These are phyloP conservation scores for Ceratobasidium sp. DNA, from an alignment of 1,284 basidiomycete genomes.

Conservation along the genomic window DNA sequence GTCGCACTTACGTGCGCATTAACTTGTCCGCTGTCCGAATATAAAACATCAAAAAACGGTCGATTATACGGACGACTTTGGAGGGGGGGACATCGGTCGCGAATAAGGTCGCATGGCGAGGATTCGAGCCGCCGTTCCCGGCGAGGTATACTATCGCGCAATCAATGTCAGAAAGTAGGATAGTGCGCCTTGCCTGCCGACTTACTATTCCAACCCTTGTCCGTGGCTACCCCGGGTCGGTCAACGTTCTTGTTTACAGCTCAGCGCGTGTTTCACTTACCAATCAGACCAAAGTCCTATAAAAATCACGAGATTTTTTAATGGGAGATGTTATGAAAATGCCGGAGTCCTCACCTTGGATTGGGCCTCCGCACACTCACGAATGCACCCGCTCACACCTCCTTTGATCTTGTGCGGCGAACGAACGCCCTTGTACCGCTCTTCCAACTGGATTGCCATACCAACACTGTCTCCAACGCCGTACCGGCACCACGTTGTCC, in stretches of 20 bases:
- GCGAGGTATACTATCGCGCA: slow-evolving; percentile 64
- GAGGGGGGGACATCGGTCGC: slow-evolving; percentile 65
- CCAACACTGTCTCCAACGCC: slow-evolving; percentile 80
- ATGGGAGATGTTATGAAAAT: background rate
- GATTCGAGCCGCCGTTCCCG: slow-evolving; percentile 76
- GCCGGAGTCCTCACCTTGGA: slow-evolving; percentile 51
- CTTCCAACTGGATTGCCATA: slow-evolving; percentile 73
- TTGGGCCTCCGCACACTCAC: slow-evolving; percentile 80
- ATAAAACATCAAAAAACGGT: slow-evolving; percentile 75
- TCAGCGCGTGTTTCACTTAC: background rate
- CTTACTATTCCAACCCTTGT: slow-evolving; percentile 75
- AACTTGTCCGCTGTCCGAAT: slow-evolving; percentile 74
- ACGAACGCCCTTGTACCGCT: slow-evolving; percentile 72
- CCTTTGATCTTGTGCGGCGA: slow-evolving; percentile 81
- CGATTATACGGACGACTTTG: slow-evolving; percentile 68
- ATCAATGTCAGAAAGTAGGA: background rate
- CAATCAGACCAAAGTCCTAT: slow-evolving; percentile 70
- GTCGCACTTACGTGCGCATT: slow-evolving; percentile 43
- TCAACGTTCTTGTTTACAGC: too few species aligned
- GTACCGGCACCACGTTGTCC: slow-evolving; percentile 73
- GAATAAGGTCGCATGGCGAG: slow-evolving; percentile 62
- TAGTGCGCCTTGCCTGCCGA: slow-evolving; percentile 3
- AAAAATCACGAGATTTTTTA: background rate
- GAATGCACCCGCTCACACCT: slow-evolving; percentile 76
- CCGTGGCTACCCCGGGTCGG: too few species aligned